phyloP scores from a whole-genome alignment of 1,284 basidiomycete genomes.

The Mycosarcoma mackinlayi region DNA sequence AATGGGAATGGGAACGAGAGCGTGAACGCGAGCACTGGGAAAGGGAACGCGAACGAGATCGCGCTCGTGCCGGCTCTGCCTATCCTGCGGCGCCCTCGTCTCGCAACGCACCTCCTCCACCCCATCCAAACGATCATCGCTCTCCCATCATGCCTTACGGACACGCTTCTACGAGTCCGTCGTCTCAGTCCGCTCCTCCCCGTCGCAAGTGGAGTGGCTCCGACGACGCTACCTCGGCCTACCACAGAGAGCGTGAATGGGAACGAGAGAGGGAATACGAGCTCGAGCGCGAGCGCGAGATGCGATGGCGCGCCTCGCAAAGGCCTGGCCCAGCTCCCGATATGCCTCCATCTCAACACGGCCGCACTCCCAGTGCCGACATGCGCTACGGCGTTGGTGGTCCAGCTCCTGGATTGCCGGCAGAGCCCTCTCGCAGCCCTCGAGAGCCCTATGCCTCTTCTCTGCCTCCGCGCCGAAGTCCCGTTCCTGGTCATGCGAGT shows the following conservation, averaged over 20 bases:
- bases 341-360: slow-evolving; percentile 28
- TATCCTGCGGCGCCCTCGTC: slow-evolving; percentile 32
- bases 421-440: slow-evolving; percentile 31
- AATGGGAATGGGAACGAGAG: slow-evolving; percentile 30
- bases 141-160: slow-evolving; percentile 34
- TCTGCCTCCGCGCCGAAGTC: slow-evolving; percentile 35
- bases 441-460: slow-evolving; percentile 28
- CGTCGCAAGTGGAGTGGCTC: slow-evolving; percentile 58
- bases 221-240: slow-evolving; percentile 38
- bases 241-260: slow-evolving; percentile 43
- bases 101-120: slow-evolving; percentile 26
- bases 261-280: slow-evolving; percentile 49
- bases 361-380: slow-evolving; percentile 31
- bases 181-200: slow-evolving; percentile 42
- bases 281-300: slow-evolving; percentile 46
- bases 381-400: slow-evolving; percentile 25
- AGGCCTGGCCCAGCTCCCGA: slow-evolving; percentile 20
- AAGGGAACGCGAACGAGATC: slow-evolving; percentile 31
- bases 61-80: slow-evolving; percentile 10
- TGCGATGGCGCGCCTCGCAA: slow-evolving; percentile 46
- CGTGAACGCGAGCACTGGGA: slow-evolving; percentile 36
- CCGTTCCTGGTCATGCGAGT: slow-evolving; percentile 19
- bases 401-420: slow-evolving; percentile 26
- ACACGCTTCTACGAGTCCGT: slow-evolving; percentile 27
- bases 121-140: slow-evolving; percentile 16